Evolutionary conservation across 768 basidiomycete genomes (phyloP), one percentile per base, ranked within the genome.

Genomic region (Pseudohyphozyma bogoriensis): DNA sequence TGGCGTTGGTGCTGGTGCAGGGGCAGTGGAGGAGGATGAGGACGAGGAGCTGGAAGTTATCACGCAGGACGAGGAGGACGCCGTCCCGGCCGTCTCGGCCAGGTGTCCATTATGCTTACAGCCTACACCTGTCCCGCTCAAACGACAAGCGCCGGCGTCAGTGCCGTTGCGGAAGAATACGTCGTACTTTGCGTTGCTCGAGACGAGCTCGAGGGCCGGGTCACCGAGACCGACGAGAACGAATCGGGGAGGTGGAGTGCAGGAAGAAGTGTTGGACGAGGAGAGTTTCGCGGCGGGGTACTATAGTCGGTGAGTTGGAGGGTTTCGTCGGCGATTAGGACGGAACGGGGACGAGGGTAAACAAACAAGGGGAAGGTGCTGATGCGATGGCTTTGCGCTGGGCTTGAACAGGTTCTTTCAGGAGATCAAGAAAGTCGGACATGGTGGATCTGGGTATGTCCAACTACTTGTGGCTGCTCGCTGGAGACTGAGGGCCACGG

Each of bases 361-460:
- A 66, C 57, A n/a, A n/a, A n/a, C n/a, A n/a, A 53, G 58, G 44
- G 64, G 64, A 2, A 61, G 61, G 44, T 58, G 33, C 26, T 10
- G 9, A n/a, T 42, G 40, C 40, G 40, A 42, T 15, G 40, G 6
- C 18, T n/a, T 42, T 24, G 33, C 15, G 4, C 29, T 8, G 11
- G n/a, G n/a, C 35, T 53, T 44, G 31, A 49, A 24, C 0, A 36
- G 44, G 20, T 67, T 63, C 55, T 67, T 67, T 49, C 45, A 58
- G 16, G 59, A 67, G 47, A 31, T 64, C 5, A 35, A 56, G 40
- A 32, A 63, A 16, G 57, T 67, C 1, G 66, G 63, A 0, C 40
- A 28, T 6, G 66, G 66, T 1, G 66, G 66, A 0, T 56, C 58
- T n/a, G 66, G 66, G 3, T n/a, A n/a, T n/a, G n/a, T n/a, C n/a